Evolutionary conservation across 2,329 filamentous ascomycete genomes (phyloP).

Genomic region (Paramyrothecium sp.): DNA sequence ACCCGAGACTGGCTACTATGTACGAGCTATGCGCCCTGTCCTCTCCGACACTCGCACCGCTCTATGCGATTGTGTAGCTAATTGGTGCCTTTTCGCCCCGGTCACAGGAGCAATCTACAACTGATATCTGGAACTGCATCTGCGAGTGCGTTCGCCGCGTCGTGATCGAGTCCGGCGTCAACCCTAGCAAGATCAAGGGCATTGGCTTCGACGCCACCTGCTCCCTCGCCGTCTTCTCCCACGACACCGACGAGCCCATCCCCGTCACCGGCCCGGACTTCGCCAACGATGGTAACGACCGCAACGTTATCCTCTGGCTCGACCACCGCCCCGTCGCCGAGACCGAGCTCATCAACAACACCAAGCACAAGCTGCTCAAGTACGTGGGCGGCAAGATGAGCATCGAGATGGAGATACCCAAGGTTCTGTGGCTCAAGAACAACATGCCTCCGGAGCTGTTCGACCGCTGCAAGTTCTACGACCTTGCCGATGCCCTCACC

Average conservation of each 20-base stretch:
- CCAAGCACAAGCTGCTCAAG: slow-evolving; percentile 85
- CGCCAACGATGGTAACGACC: slow-evolving; percentile 71
- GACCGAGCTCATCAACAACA: slow-evolving; percentile 90
- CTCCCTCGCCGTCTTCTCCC: slow-evolving; percentile 85
- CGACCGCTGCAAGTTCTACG: slow-evolving; percentile 93
- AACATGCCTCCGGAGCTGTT: slow-evolving; percentile 94
- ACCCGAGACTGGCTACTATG: slow-evolving; percentile 73
- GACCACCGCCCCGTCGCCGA: slow-evolving; percentile 91
- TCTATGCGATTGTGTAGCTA: no score
- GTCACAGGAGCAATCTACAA: slow-evolving; percentile 87
- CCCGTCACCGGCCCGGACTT: slow-evolving; percentile 89
- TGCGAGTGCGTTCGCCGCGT: slow-evolving; percentile 84
- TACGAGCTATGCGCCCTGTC: slow-evolving; percentile 35
- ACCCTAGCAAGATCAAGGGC: slow-evolving; percentile 74
- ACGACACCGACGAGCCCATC: slow-evolving; percentile 87
- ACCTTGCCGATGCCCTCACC: slow-evolving; percentile 87
- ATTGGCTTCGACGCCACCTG: slow-evolving; percentile 99
- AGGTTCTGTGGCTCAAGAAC: slow-evolving; percentile 97
- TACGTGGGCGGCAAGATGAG: slow-evolving; percentile 99
- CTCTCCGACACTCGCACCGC: neutral
- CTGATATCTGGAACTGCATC: slow-evolving; percentile 94
- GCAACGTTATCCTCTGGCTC: slow-evolving; percentile 96
- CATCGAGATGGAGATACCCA: slow-evolving; percentile 99
- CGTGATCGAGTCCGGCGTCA: slow-evolving; percentile 76
- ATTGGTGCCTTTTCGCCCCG: no score